Evolutionary conservation across 768 basidiomycete species (phyloP), one percentile per base, ranked within the genome.

Genomic region (Tricholoma sp.): DNA sequence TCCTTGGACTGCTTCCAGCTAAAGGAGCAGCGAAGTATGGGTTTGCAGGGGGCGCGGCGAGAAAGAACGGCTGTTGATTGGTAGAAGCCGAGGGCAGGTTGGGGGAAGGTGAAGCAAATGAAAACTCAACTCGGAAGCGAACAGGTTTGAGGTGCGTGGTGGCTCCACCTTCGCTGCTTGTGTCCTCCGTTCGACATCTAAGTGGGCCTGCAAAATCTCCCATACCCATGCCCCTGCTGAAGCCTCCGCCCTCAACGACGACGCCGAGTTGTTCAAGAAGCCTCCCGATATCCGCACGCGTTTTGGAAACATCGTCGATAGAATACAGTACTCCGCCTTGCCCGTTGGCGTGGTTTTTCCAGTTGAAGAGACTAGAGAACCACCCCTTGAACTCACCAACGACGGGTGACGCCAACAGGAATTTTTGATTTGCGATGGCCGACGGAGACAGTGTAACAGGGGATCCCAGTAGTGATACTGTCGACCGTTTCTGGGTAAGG

Each of bases 311-410:
- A 56, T 82, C 79, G 55, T 82, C 77, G 13, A 71, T 61, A 4
- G 88, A 89, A 66, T 85, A 87, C 18, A 83, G 65, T 31, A 79
- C 66, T 53, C 74, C 67, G 49, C 64, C 68, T 55, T 68, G 69
- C 12, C 62, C 57, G 72, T 68, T 65, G 71, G 64, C 71, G 53
- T 83, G 81, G 32, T 79, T 76, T 66, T 90, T 94, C 90, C 93
- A 97, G 70, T 86, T 90, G 77, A 98, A 98, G 31, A 98, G 76
- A 62, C 90, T 96, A 18, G 92, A 91, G 72, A 98, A 95, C 95
- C 95, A 97, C 33, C 88, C 89, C 67, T 88, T 89, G 71, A 91
- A 85, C 69, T 91, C 90, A 56, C 86, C 86, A 12, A 89, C 86
- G 9, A 83, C 85, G n/a, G 88, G 88, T 13, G 88, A 84, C 6